phyloP scores from a whole-genome alignment of 495 filamentous ascomycete species.

The Glarea lozoyensis region DNA sequence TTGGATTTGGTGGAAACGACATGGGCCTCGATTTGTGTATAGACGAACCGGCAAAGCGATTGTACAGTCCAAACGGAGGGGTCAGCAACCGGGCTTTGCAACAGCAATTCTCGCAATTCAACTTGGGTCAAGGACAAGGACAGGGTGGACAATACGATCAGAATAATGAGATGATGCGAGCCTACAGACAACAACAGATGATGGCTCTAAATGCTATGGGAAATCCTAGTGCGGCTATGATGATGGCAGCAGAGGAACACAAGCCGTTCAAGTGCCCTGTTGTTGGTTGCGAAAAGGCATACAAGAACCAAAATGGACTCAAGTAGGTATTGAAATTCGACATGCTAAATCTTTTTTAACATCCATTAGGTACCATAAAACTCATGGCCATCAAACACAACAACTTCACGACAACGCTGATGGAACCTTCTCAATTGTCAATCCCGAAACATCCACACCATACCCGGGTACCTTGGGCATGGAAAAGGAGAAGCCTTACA shows the following conservation, averaged over 20 bases:
- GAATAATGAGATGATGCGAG: conserved; percentile 62
- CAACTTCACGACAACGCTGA: conserved; percentile 91
- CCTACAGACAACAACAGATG: conserved; percentile 67
- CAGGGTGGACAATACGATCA: conserved; percentile 65
- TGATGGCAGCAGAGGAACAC: conserved; percentile 60
- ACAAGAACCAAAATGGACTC: conserved; percentile 98
- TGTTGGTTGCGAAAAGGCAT: conserved; percentile 97
- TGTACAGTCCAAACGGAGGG: conserved; percentile 79
- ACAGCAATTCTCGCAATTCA: conserved; percentile 53
- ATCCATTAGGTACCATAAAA: conserved; percentile 54
- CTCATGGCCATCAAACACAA: conserved; percentile 91
- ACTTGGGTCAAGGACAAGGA: conserved; percentile 54
- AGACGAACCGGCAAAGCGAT: conserved; percentile 87
- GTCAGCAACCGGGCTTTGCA: conserved; percentile 51
- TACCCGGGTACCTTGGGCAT: conserved; percentile 96
- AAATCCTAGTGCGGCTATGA: conserved; percentile 20
- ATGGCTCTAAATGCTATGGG: conserved; percentile 35
- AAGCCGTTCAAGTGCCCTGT: conserved; percentile 98
- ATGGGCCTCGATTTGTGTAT: conserved; percentile 63
- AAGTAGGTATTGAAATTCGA: conserved; percentile 59
- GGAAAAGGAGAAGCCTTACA: conserved; percentile 99
- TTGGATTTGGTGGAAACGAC: conserved; percentile 21
- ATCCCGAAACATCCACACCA: conserved; percentile 85
- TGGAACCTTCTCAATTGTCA: conserved; percentile 96
- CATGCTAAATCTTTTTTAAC: too few species aligned